Conservation (phyloP, 1,284 basidiomycete genomes). For the Apiotrichum porosum region DNA sequence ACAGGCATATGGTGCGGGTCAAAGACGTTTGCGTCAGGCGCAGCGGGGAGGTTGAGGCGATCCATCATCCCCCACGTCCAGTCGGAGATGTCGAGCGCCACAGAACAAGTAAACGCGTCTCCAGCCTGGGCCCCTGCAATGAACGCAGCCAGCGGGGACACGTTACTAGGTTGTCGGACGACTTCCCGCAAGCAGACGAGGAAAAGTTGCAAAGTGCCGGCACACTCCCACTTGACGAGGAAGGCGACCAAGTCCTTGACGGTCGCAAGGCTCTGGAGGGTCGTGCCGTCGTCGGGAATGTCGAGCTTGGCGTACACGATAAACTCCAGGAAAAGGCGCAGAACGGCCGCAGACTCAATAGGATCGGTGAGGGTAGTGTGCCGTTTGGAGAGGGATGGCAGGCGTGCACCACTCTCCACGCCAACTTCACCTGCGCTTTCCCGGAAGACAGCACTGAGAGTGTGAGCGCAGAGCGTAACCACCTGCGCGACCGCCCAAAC, state of each 20-base stretch:
- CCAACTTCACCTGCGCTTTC: not conserved
- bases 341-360: slow-evolving; percentile 5
- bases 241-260: slow-evolving; percentile 9
- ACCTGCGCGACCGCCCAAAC: not conserved
- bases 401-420: not conserved
- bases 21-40: slow-evolving; percentile 12
- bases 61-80: slow-evolving; percentile 19
- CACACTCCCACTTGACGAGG: slow-evolving; percentile 9
- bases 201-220: slow-evolving; percentile 1
- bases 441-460: slow-evolving; percentile 9
- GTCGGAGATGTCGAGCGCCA: slow-evolving; percentile 12
- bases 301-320: slow-evolving; percentile 2
- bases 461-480: not conserved
- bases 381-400: not conserved
- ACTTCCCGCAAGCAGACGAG: slow-evolving; percentile 9
- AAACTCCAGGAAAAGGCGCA: slow-evolving; percentile 14
- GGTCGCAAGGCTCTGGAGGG: slow-evolving; percentile 4
- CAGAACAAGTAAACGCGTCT: slow-evolving; percentile 13
- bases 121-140: slow-evolving; percentile 13
- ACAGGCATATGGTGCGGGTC: slow-evolving; percentile 21
- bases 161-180: slow-evolving; percentile 5
- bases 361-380: slow-evolving; percentile 2
- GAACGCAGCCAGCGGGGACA: slow-evolving; percentile 9
- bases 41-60: not conserved
- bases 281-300: slow-evolving; percentile 16